Conservation (phyloP, 768 basidiomycete species). For the Rhodosporidiobolus odoratus region DNA sequence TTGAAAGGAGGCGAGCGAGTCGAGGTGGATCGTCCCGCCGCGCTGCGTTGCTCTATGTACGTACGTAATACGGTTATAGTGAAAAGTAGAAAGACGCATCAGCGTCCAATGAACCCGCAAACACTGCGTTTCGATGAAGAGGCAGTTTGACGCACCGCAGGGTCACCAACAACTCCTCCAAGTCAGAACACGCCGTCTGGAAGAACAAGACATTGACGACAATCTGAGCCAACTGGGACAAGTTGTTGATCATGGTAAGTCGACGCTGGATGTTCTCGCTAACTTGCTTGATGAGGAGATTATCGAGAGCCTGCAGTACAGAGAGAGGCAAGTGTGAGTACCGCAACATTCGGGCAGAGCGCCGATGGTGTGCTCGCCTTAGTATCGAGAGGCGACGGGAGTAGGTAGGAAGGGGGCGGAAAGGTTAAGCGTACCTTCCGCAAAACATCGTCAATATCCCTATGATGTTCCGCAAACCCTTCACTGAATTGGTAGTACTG, state of each 20-base stretch:
- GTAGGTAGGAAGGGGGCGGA: not conserved
- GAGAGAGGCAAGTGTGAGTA: not conserved
- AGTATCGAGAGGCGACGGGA: constrained; percentile 7
- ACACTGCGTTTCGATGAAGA: not conserved
- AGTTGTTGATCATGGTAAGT: constrained; percentile 66
- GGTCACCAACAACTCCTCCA: constrained; percentile 75
- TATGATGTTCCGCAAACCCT: constrained; percentile 83
- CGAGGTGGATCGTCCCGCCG: constrained; percentile 59
- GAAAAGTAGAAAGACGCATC: too few species aligned
- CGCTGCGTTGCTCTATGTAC: constrained; percentile 66
- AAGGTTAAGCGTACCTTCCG: constrained; percentile 59
- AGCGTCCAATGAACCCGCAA: not conserved
- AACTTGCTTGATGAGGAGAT: constrained; percentile 67
- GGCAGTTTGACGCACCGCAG: constrained; percentile 52
- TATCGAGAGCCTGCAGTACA: constrained; percentile 68
- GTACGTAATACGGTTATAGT: too few species aligned
- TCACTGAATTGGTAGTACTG: constrained; percentile 96
- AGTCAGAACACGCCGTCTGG: constrained; percentile 71
- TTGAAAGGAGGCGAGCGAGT: constrained; percentile 57
- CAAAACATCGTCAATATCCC: constrained; percentile 83
- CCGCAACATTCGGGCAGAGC: too few species aligned
- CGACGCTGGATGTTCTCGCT: constrained; percentile 68
- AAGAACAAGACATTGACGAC: constrained; percentile 90
- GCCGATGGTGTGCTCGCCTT: not conserved
- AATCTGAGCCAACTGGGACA: constrained; percentile 88